Base-by-base conservation (phyloP, 2,329 filamentous ascomycete species). In the Keithomyces neogunnii region DNA sequence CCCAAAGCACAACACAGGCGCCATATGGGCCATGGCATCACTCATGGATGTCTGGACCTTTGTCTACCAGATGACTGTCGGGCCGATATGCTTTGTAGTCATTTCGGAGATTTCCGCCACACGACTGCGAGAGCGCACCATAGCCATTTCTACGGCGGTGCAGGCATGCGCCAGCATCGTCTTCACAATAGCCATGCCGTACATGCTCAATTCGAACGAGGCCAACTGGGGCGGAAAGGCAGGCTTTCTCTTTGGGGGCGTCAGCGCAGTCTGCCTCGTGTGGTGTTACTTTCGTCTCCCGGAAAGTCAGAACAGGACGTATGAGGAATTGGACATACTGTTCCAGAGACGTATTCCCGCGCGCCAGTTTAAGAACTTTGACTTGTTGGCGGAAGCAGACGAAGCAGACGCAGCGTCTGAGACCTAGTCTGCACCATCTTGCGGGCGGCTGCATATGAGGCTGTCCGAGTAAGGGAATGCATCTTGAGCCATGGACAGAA, bases 31-130 rank as follows among this genome's bases (percentile, higher is more conserved):
- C 0, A 67, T 72, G 53, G 67, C 68, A 0, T 60, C 63, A 1
- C 61, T 73, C 7, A 65, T 69, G 46, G 55, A 75, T 47, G 59
- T 72, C 43, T 76, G 70, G 69, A 67, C 71, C 1, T 66, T 69
- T 50, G 54, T 66, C 13, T 73, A 72, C 57, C 67, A 67, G 33
- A 69, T 70, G 62, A 66, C 66, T 2, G 66, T 72, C 31, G 70
- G 70, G 0, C 70, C 70, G 3, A 69, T 73, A 33, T 66, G 66
- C 51, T 73, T 71, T 62, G 70, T 67, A 26, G 62, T 73, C 45
- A 66, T 71, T 3, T 62, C 70, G 31, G 66, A 70, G 51, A 67
- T 69, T 7, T 69, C 68, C 0, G 65, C 68, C 0, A 64, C 66
- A 11, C 61, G 66, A 3, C 56, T 69, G 3, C 62, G 66, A 0